Conservation (phyloP, 768 basidiomycete genomes). For the Rhodosporidiobolus sp. region DNA sequence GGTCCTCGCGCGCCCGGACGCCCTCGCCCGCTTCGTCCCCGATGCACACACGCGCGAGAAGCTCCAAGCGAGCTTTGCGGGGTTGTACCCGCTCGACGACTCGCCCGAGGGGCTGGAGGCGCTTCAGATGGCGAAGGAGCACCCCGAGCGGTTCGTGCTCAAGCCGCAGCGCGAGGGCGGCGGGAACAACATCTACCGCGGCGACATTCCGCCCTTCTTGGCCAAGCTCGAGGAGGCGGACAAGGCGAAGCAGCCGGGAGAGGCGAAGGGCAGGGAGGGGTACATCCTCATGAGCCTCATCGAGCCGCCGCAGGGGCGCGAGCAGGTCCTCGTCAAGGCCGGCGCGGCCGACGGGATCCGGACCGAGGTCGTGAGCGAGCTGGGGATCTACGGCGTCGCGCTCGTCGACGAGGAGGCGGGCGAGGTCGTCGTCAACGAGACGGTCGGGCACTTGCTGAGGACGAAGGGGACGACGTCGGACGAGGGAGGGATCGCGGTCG, state of each 20-base stretch:
- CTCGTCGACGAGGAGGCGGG: conserved; percentile 60
- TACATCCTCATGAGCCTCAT: conserved; percentile 98
- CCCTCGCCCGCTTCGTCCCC: conserved; percentile 69
- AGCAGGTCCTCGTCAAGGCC: conserved; percentile 74
- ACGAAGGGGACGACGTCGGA: conserved; percentile 88
- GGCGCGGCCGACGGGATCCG: conserved; percentile 58
- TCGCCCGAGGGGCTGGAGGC: conserved; percentile 51
- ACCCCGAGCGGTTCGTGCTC: conserved; percentile 66
- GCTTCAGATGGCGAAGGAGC: conserved; percentile 57
- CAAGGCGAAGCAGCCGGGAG: conserved; percentile 7
- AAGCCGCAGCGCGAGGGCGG: conserved; percentile 99
- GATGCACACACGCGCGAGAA: conserved; percentile 41
- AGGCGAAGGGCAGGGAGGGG: conserved; percentile 61
- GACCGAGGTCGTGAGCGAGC: conserved; percentile 75
- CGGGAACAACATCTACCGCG: conserved; percentile 90
- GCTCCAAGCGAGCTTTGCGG: conserved; percentile 76
- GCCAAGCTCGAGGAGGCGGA: conserved; percentile 56
- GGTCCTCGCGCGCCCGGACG: conserved; percentile 67
- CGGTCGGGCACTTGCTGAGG: conserved; percentile 76
- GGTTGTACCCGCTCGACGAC: conserved; percentile 73
- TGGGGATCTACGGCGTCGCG: conserved; percentile 88
- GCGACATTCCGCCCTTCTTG: conserved; percentile 73
- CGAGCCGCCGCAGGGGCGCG: conserved; percentile 63
- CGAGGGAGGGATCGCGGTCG: conserved; percentile 85
- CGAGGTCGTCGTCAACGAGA: conserved; percentile 57